Base-by-base conservation (phyloP, 768 basidiomycete genomes). In the Crassisporium funariophilum region DNA sequence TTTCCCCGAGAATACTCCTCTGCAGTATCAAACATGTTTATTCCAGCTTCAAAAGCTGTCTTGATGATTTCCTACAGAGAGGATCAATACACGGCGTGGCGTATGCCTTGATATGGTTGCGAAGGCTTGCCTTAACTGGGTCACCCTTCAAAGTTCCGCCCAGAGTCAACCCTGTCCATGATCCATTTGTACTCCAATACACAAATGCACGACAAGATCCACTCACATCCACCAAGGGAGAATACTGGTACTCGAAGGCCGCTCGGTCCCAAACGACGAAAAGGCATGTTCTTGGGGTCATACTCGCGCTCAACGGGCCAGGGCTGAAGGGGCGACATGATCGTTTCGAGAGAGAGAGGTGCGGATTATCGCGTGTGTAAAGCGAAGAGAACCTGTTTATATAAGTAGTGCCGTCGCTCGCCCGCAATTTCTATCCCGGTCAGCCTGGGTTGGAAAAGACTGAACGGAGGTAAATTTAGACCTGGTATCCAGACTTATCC, bases 51-150 rank as follows among this genome's bases (percentile, higher is more conserved):
- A 52, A 84, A 88, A 4, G 84, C 85, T 9, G 73, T 69, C 65
- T 82, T 80, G 67, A 90, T 84, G 56, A 88, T 83, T 36, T 90
- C 88, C 79, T 83, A 54, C 13, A n/a, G n/a, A n/a, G n/a, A n/a
- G n/a, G n/a, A n/a, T n/a, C n/a, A n/a, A n/a, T n/a, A n/a, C n/a
- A n/a, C n/a, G n/a, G n/a, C n/a, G n/a, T n/a, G n/a, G n/a, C n/a
- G n/a, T n/a, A n/a, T n/a, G n/a, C n/a, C n/a, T n/a, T n/a, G n/a
- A n/a, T n/a, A n/a, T n/a, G n/a, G n/a, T n/a, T n/a, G 19, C 17
- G 21, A 24, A 35, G 42, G 42, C 52, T 36, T 55, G 77, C 77
- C 73, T 83, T 86, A 58, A 87, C 86, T 47, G 79, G 76, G 63
- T 88, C 85, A 17, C 84, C 85, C 43, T 70, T 65, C 41, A 86